Evolutionary conservation across 2,329 filamentous ascomycete genomes (phyloP), one percentile per base, ranked within the genome.

Genomic region (Pseudocercospora fuligena): DNA sequence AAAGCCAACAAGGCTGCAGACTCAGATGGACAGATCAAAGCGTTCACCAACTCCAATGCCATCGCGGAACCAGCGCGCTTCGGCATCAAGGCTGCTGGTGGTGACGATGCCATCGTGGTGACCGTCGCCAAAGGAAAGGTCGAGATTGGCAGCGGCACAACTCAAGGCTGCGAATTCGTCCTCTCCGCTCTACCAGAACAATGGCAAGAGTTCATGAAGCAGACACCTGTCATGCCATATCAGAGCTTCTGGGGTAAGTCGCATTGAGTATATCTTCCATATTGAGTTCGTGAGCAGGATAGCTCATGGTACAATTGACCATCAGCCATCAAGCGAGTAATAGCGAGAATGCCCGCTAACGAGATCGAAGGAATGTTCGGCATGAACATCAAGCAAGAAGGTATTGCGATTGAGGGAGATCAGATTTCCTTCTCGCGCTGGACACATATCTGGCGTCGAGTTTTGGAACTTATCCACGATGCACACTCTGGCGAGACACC

Each of bases 341-440:
- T 64, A n/a, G 43, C 21, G 21, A 61, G 64, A 63, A 58, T n/a
- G 11, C 25, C 49, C 54, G 59, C 67, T 73, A 63, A 73, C 60
- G 21, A 46, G 47, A 16, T 40, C 21, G 23, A 63, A 71, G 71
- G 73, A 31, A 78, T 75, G 73, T 79, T 80, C 60, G 80, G 80
- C 25, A 82, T 84, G 83, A 84, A 77, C 59, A 77, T 78, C 73
- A 83, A 83, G 65, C 83, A 85, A 66, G 75, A 83, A 61, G 82
- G 83, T 21, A 82, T 83, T 47, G 78, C 81, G 25, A 78, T 85
- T 6, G 71, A 79, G n/a, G 83, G 83, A 25, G 78, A 84, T 65
- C 77, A 84, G 67, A 78, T 75, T 14, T 78, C 79, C 16, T 84
- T 82, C 47, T 79, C 78, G 6, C 79, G 78, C 33, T 82, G 79